Evolutionary conservation across 225 moss, liverwort and hornwort species (phyloP), one percentile per base, ranked within the genome.

Genomic region (Sphagnum tenellum): DNA sequence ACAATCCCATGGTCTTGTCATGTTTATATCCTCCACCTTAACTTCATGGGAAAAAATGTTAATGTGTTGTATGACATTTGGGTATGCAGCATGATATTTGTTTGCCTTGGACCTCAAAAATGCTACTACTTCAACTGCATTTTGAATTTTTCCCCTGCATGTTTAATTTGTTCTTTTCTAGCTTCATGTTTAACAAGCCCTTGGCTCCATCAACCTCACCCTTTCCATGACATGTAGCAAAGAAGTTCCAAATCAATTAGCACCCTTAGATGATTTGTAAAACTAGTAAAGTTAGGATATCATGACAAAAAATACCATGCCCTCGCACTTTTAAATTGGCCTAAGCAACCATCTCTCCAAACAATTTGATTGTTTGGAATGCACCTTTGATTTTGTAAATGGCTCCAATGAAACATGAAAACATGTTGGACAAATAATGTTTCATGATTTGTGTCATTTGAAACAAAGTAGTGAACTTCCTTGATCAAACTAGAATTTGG

Each of bases 351-450:
- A 12, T 61, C 45, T 2, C 4, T 7, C 44, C 61, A 61, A 2
- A 46, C 61, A 44, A 44, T 8, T 8, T 61, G 61, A 1, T 45
- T 7, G 45, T 3, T 46, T 7, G 4, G 44, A 44, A 2, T 45
- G 9, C 61, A 44, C 5, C 61, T 6, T 46, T 61, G 61, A 8
- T 2, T 7, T 46, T 12, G 29, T 29, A 61, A 3, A 7, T 6
- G 8, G 47, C 47, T 12, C 61, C 44, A 61, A 45, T 61, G 61
- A 5, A 44, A 3, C 12, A 5, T 44, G 14, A 61, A 61, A 44
- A 2, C 14, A 61, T 61, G 61, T 61, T 61, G 61, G 9, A 61
- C 45, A 61, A 7, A 61, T 5, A 61, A 46, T 5, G 44, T 61
- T n/a, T 61, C 61, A 46, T 47, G 8, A 8, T 4, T 4, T 47